Evolutionary conservation across 352 stramenopile species (phyloP), one percentile per base, ranked within the genome.

Genomic region (Plasmopara viticola): DNA sequence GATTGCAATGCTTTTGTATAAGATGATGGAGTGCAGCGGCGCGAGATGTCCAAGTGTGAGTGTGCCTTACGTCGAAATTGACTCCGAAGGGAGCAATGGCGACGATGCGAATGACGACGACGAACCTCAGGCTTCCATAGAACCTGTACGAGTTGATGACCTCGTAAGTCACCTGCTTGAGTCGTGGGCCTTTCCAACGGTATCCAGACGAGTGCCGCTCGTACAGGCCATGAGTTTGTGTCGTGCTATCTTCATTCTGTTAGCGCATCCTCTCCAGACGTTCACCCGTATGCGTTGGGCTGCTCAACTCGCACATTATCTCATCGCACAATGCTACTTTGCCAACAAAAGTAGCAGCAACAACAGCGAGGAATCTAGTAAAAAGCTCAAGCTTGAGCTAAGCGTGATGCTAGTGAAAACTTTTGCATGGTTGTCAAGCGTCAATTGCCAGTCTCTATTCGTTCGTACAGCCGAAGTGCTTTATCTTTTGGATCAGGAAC

Each of bases 1-100:
- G 78, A 58, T 91, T 28, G 47, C 72, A 1, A 89, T 87, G 83
- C 53, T 94, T n/a, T 54, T 88, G 35, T 83, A 72, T 54, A 86
- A 85, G 53, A 90, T 94, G 78, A 90, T 91, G 74, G 80, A 91
- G 37, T 70, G 73, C 18, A 88, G 63, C 8, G 83, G 83, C 2
- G 78, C 76, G 9, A 61, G 62, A 29, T 88, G 70, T 47, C 76
- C 83, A 4, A 72, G 80, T 29, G 37, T 91, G 10, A 87, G 78
- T 51, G 67, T 85, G 9, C 70, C 83, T 10, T 86, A 82, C 37
- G 48, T 94, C 12, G 72, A 85, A 25, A 79, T 94, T 38, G 83
- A 94, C 52, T 45, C 72, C 9, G 60, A 65, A 37, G 50, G 59
- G 5, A 42, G 38, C 3, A 57, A 64, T 25, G 29, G 20, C n/a